Evolutionary conservation across 305 asterid genomes (phyloP), one percentile per base, ranked within the genome.

Genomic region (Coffea humblotiana): DNA sequence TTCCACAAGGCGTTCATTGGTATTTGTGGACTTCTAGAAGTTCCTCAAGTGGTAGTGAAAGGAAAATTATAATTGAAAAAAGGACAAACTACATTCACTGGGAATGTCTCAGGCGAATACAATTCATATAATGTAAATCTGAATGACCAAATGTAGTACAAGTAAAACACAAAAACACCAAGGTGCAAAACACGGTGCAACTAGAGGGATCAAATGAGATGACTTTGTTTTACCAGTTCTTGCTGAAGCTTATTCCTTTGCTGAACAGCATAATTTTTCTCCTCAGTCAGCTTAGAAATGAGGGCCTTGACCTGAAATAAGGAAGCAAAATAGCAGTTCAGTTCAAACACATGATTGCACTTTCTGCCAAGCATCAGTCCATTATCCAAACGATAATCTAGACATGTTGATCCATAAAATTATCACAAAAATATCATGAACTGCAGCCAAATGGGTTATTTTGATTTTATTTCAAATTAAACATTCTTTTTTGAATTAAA

Each of bases 221-320:
- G 11, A 40, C 75, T 71, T n/a, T 25, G 35, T 21, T 78, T 64
- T 84, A 89, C 92, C 91, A 89, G 37, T 84, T 89, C 90, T 83
- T 86, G 88, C 80, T 84, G 89, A 84, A 87, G 86, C 82, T 83
- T 86, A 68, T 78, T 87, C 83, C 73, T 89, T 88, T 86, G 97
- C 86, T 86, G 93, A 68, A 92, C 79, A 49, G 88, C 92, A 79
- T 86, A 82, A 48, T 81, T 90, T 78, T 90, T 94, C 93, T 96
- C 99, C 81, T 90, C 97, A 35, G 91, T 87, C 88, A 96, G 88
- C 93, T 86, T 90, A 72, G 94, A 84, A 86, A 96, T 86, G 79
- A 91, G 85, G 82, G 92, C 88, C 86, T 90, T 94, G 69, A 81
- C 91, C 99, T 96, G 87, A 82, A 86, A 71, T 72, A 63, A 43